phyloP scores from a whole-genome alignment of 2,329 filamentous ascomycete species.

The Phyllosticta capitalensis region DNA sequence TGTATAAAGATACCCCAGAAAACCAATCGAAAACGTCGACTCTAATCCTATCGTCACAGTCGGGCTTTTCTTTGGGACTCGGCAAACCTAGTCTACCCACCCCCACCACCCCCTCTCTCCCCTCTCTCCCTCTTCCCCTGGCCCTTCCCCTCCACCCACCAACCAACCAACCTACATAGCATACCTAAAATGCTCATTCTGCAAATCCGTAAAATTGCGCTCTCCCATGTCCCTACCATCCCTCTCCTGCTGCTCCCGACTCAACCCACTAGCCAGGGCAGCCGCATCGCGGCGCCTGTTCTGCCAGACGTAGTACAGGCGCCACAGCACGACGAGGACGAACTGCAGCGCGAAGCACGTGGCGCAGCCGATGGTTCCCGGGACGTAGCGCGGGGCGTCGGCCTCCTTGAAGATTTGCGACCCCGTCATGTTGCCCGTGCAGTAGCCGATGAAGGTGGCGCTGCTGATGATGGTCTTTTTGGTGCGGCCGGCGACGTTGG shows the following conservation, averaged over 20 bases:
- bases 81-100: too few relatives aligned
- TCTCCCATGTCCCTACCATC: conserved; percentile 43
- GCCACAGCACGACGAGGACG: conserved; percentile 30
- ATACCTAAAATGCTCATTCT: conserved; percentile 15
- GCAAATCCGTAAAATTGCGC: conserved; percentile 36
- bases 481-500: conserved; percentile 38
- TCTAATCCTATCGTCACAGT: too few relatives aligned
- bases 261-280: conserved; percentile 23
- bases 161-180: neutral
- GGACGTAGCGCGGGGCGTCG: conserved; percentile 38
- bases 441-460: conserved; percentile 39
- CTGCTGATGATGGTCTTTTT: conserved; percentile 39
- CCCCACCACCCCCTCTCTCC: too few relatives aligned
- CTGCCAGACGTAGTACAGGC: conserved; percentile 31
- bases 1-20: too few relatives aligned
- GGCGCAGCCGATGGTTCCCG: conserved; percentile 33
- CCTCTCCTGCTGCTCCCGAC: conserved; percentile 37
- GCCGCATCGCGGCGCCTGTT: conserved; percentile 24
- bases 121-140: too few relatives aligned
- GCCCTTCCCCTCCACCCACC: too few relatives aligned
- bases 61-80: too few relatives aligned
- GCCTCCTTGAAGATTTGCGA: conserved; percentile 37
- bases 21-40: too few relatives aligned
- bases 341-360: conserved; percentile 21
- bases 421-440: conserved; percentile 40